phyloP scores from a whole-genome alignment of 164 flowering plant species.

The Vitis riparia region DNA sequence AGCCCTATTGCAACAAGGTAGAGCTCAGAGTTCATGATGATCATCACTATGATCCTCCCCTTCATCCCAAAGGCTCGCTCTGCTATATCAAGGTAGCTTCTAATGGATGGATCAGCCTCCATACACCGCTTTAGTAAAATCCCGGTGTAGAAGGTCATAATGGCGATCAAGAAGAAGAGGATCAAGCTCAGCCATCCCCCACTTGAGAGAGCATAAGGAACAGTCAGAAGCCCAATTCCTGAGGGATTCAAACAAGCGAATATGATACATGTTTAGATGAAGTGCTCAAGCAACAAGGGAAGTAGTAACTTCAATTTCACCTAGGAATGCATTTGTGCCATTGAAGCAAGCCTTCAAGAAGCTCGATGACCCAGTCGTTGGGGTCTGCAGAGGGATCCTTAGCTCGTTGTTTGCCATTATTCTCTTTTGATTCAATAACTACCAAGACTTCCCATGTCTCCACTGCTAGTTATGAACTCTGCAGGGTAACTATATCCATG shows the following conservation, averaged over 20 bases:
- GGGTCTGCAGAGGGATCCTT: constrained; percentile 11
- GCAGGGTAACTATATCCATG: too few species aligned
- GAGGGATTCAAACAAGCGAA: neutral
- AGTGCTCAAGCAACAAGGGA: too few species aligned
- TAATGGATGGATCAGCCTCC: constrained; percentile 29
- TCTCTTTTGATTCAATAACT: neutral
- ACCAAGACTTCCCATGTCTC: neutral
- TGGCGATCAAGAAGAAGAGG: constrained; percentile 27
- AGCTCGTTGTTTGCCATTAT: constrained; percentile 1
- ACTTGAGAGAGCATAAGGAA: constrained; percentile 43
- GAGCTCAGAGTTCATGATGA: constrained; percentile 28
- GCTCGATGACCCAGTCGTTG: constrained; percentile 9
- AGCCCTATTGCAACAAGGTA: constrained; percentile 38
- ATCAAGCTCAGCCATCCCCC: constrained; percentile 46
- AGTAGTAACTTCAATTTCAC: neutral
- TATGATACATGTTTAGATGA: too few species aligned
- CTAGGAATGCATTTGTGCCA: constrained; percentile 23
- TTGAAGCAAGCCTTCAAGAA: constrained; percentile 22
- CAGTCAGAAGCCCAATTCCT: constrained; percentile 35
- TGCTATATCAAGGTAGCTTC: constrained; percentile 38
- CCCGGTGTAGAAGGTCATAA: constrained; percentile 30
- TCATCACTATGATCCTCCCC: constrained; percentile 27
- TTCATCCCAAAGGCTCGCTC: constrained; percentile 32
- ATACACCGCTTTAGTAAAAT: constrained; percentile 31
- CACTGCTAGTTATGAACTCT: too few species aligned